Evolutionary conservation across 768 basidiomycete genomes (phyloP).

Genomic region (Flagelloscypha sp.): DNA sequence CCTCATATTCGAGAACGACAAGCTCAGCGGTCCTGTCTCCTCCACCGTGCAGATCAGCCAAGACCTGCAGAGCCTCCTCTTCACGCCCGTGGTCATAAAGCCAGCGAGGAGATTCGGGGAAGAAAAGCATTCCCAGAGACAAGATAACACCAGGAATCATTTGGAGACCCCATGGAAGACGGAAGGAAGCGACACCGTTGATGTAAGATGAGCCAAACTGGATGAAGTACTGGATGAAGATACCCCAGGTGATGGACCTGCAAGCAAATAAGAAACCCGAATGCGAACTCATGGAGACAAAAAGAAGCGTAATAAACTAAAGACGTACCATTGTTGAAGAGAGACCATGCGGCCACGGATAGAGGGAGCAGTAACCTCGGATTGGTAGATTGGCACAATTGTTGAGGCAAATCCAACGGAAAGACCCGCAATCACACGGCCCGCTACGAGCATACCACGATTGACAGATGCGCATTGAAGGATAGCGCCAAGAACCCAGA

Average conservation of each 20-base stretch:
- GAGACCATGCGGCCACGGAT: conserved; percentile 73
- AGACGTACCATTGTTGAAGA: conserved; percentile 56
- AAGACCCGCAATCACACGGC: conserved; percentile 59
- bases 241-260: conserved; percentile 69
- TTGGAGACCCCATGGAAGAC: conserved; percentile 75
- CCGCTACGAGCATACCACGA: conserved; percentile 68
- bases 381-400: conserved; percentile 68
- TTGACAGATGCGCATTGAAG: conserved; percentile 60
- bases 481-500: conserved; percentile 68
- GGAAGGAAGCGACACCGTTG: conserved; percentile 62
- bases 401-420: conserved; percentile 61
- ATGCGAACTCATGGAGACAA: not conserved
- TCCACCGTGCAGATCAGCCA: conserved; percentile 66
- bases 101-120: conserved; percentile 70
- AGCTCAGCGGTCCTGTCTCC: conserved; percentile 53
- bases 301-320: not conserved
- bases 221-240: conserved; percentile 67
- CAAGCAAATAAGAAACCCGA: not conserved
- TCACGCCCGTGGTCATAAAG: conserved; percentile 54
- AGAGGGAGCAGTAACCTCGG: conserved; percentile 61
- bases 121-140: conserved; percentile 54
- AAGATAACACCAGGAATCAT: conserved; percentile 71
- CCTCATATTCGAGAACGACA: conserved; percentile 61
- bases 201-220: conserved; percentile 73
- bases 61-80: conserved; percentile 58